Conservation (phyloP, 352 stramenopile species). For the Phytophthora pseudosyringae region DNA sequence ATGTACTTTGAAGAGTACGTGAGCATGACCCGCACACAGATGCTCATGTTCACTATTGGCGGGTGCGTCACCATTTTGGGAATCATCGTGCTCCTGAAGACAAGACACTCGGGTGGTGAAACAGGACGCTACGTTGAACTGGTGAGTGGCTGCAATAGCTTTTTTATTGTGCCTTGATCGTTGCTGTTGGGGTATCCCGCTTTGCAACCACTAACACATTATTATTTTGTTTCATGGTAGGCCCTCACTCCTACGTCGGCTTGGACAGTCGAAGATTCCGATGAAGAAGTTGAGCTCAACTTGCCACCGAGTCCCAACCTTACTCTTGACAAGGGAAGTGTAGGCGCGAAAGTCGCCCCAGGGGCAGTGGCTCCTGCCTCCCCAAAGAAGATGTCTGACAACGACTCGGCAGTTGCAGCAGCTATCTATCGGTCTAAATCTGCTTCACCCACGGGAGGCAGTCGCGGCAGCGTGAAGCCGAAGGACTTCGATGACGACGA, state of each 20-base stretch:
- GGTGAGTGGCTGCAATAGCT: slow-evolving; percentile 33
- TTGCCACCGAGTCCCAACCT: slow-evolving; percentile 47
- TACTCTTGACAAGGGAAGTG: slow-evolving; percentile 9
- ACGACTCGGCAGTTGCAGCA: slow-evolving; percentile 24
- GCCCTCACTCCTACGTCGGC: slow-evolving; percentile 78
- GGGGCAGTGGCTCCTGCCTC: slow-evolving; percentile 14
- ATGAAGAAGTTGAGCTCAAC: slow-evolving; percentile 82
- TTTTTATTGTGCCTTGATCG: slow-evolving; percentile 6
- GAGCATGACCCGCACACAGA: slow-evolving; percentile 78
- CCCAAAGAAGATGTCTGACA: slow-evolving; percentile 22
- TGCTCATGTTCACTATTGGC: slow-evolving; percentile 83
- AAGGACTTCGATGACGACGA: slow-evolving; percentile 56
- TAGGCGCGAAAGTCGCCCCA: slow-evolving; percentile 30
- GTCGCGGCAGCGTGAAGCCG: slow-evolving; percentile 21
- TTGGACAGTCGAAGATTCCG: slow-evolving; percentile 82
- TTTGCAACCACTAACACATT: not conserved
- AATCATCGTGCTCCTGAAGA: slow-evolving; percentile 81
- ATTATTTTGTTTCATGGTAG: slow-evolving; percentile 37
- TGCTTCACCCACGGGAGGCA: slow-evolving; percentile 27
- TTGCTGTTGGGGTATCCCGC: not conserved
- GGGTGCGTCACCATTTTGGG: slow-evolving; percentile 78
- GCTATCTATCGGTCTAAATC: slow-evolving; percentile 31
- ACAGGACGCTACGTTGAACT: slow-evolving; percentile 66
- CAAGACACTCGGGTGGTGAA: slow-evolving; percentile 48
- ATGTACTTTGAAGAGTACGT: slow-evolving; percentile 94